These are phyloP conservation scores for Pseudonitzschia multistriata DNA, from an alignment of 108 stramenopile species.

Conservation along the genomic window DNA sequence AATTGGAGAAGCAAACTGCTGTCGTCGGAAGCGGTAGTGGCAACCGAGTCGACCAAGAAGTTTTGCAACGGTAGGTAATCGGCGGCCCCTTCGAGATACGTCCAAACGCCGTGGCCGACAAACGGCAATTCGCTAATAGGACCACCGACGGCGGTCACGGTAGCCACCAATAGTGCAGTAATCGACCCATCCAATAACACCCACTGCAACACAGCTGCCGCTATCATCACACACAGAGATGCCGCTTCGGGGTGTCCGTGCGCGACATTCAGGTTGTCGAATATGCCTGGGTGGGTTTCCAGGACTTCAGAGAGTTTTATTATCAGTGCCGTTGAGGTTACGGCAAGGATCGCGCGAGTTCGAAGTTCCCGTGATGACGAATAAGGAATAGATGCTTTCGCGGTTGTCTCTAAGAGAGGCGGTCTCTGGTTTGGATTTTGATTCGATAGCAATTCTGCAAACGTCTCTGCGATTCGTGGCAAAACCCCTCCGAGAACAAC, in stretches of 20 bases:
- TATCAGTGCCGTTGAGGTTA: constrained; percentile 67
- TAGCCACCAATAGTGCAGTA: constrained; percentile 55
- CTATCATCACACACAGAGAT: constrained; percentile 33
- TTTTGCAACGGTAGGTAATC: constrained; percentile 67
- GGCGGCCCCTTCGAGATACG: constrained; percentile 55
- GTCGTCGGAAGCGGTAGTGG: neutral
- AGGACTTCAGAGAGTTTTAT: constrained; percentile 78
- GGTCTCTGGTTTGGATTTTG: neutral
- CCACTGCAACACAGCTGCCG: constrained; percentile 68
- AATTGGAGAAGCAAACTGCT: constrained; percentile 3
- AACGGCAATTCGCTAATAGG: constrained; percentile 82
- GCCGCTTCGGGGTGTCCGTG: neutral
- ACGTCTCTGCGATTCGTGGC: constrained; percentile 45
- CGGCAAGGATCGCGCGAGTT: constrained; percentile 56
- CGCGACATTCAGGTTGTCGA: neutral
- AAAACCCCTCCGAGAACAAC: constrained; percentile 74
- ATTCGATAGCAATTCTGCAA: neutral
- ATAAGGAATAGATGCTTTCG: neutral
- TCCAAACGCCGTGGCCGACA: constrained; percentile 73
- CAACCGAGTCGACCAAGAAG: neutral
- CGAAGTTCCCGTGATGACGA: constrained; percentile 20
- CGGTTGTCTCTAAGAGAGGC: neutral
- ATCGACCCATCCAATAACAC: constrained; percentile 57
- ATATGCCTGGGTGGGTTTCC: constrained; percentile 42
- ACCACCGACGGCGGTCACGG: constrained; percentile 63